Percentiles rank a stretch among this genome's conserved stretches.
phyloP scores from a whole-genome alignment of 345 rosid genomes.

The Euphorbia peplus region DNA sequence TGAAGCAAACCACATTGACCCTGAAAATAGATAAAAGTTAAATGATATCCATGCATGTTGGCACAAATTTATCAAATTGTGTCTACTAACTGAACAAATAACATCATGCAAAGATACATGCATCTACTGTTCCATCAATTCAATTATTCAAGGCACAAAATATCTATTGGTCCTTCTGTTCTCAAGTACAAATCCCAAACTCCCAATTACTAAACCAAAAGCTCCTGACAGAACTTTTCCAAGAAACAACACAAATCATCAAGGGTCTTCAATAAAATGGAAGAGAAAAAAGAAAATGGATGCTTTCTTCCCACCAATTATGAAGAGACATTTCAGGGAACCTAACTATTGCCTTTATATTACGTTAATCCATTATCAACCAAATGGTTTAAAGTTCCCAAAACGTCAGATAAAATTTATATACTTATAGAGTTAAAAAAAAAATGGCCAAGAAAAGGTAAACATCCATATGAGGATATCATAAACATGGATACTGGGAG shows the following conservation, averaged over 20 bases:
- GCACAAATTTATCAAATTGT: neutral
- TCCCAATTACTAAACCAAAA: neutral
- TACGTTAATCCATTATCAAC: neutral
- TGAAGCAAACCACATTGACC: constrained; percentile 88
- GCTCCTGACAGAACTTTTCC: neutral
- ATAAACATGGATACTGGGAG: neutral
- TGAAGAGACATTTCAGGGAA: neutral
- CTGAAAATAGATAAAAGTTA: constrained; percentile 30
- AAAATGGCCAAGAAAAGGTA: neutral
- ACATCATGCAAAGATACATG: neutral
- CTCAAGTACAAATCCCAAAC: neutral
- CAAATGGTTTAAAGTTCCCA: neutral
- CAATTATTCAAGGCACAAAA: neutral
- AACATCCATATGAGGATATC: neutral
- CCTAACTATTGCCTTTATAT: neutral
- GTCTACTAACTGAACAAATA: neutral
- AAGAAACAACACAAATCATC: neutral
- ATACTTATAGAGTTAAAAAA: neutral
- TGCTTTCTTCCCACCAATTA: no score
- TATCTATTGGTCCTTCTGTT: neutral
- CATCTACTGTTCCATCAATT: neutral
- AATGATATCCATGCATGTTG: constrained; percentile 1
- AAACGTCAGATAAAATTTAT: no score
- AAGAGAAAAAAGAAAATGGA: no score
- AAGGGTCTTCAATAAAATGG: neutral